A percentile compares a stretch with the other conserved stretches of the same genome.
phyloP scores from a whole-genome alignment of 495 filamentous ascomycete genomes.

The Aspergillus campestris region DNA sequence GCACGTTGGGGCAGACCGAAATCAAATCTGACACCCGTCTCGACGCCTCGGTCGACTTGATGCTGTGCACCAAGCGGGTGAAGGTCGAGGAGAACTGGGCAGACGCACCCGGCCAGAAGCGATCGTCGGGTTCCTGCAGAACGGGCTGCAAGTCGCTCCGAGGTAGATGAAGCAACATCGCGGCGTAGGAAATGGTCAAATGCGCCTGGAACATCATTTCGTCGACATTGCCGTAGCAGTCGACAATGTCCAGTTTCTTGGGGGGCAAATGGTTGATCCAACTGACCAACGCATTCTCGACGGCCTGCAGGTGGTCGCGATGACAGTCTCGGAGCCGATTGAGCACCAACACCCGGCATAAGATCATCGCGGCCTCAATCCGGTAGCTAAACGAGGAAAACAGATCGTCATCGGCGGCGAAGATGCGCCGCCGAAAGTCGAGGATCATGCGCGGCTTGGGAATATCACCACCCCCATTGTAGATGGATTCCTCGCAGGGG shows the following conservation, averaged over 20 bases:
- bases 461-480: constrained; percentile 19
- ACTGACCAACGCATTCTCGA: constrained; percentile 37
- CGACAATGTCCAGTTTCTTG: constrained; percentile 35
- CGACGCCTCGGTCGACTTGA: constrained; percentile 38
- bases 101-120: constrained; percentile 20
- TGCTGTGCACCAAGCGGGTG: constrained; percentile 31
- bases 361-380: constrained; percentile 32
- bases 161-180: constrained; percentile 35
- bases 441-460: constrained; percentile 22
- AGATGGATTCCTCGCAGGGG: constrained; percentile 32
- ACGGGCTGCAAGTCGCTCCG: constrained; percentile 31
- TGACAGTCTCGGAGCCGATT: constrained; percentile 29
- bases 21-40: constrained; percentile 30
- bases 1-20: constrained; percentile 30
- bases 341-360: constrained; percentile 29
- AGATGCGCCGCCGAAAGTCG: constrained; percentile 29
- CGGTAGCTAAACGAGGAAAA: constrained; percentile 38
- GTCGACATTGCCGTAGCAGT: constrained; percentile 35
- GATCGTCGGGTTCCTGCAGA: constrained; percentile 17
- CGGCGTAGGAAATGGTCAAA: constrained; percentile 30
- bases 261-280: constrained; percentile 36
- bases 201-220: constrained; percentile 42
- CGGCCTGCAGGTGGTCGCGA: constrained; percentile 34
- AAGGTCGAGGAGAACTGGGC: constrained; percentile 29
- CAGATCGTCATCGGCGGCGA: constrained; percentile 22